phyloP scores from a whole-genome alignment of 768 basidiomycete species.

The Leccinum subgranulosum region DNA sequence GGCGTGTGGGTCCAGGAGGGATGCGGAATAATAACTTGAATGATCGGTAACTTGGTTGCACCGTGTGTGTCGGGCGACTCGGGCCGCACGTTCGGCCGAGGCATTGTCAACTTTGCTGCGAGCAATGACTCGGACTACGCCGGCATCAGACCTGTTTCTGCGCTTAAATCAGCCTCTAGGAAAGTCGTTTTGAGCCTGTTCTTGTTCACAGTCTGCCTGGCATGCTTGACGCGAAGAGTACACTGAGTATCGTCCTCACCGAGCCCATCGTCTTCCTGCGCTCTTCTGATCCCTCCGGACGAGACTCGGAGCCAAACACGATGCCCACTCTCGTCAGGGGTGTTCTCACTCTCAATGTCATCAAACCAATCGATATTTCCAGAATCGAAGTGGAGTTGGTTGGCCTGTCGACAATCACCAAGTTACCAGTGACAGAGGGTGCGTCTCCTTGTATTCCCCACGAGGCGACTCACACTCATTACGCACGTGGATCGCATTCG shows the following conservation, averaged over 20 bases:
- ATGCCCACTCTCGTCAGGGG: constrained; percentile 66
- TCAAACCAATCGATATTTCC: constrained; percentile 81
- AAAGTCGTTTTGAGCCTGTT: background rate
- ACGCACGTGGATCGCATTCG: background rate
- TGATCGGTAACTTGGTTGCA: too few relatives aligned
- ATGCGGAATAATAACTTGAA: too few relatives aligned
- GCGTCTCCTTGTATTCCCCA: constrained; percentile 18
- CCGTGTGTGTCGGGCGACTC: too few relatives aligned
- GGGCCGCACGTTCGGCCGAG: too few relatives aligned
- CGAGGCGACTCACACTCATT: background rate
- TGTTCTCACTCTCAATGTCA: constrained; percentile 56
- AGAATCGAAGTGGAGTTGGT: constrained; percentile 80
- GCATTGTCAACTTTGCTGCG: too few relatives aligned
- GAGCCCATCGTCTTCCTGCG: constrained; percentile 76
- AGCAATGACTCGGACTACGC: too few relatives aligned
- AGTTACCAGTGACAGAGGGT: constrained; percentile 77
- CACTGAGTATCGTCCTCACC: constrained; percentile 57
- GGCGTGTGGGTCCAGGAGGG: too few relatives aligned
- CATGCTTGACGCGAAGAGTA: constrained; percentile 36
- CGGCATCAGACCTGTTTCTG: too few relatives aligned
- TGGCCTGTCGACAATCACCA: constrained; percentile 59
- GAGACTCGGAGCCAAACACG: constrained; percentile 40
- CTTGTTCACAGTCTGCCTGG: background rate
- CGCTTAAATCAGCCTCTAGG: background rate
- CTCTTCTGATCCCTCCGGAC: constrained; percentile 44